Evolutionary conservation across 352 stramenopile genomes (phyloP).

Genomic region (Thraustotheca clavata): DNA sequence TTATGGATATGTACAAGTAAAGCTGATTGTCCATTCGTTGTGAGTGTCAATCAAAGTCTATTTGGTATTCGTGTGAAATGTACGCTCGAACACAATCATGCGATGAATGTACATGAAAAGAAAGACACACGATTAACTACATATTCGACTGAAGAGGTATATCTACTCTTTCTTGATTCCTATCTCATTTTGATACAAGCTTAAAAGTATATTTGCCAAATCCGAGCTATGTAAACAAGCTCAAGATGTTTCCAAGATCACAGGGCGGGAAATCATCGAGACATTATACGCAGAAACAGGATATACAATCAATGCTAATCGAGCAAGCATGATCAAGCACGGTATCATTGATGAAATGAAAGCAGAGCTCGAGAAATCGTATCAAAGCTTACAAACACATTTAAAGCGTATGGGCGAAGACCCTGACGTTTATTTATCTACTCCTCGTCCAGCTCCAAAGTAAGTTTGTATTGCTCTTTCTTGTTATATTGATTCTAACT

Average conservation of each 20-base stretch:
- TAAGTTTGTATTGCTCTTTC: background rate
- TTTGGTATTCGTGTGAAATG: conserved; percentile 17
- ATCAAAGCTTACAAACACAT: background rate
- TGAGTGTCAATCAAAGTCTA: conserved; percentile 5
- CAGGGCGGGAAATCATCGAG: conserved; percentile 11
- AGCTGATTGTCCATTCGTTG: background rate
- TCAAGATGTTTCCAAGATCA: conserved; percentile 10
- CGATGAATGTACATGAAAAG: conserved; percentile 16
- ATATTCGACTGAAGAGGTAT: conserved; percentile 14
- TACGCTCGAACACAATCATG: conserved; percentile 8
- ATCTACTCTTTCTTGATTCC: background rate
- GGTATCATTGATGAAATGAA: conserved; percentile 8
- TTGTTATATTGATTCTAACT: background rate
- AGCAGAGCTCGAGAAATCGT: background rate
- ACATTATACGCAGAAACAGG: conserved; percentile 8
- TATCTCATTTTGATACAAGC: background rate
- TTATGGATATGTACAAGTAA: conserved; percentile 15
- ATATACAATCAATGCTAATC: conserved; percentile 17
- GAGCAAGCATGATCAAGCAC: conserved; percentile 18
- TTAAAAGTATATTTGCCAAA: background rate
- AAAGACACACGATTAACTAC: conserved; percentile 19
- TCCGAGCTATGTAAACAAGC: conserved; percentile 13
- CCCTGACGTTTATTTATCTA: conserved; percentile 2
- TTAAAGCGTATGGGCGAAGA: conserved; percentile 7
- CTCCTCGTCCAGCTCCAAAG: background rate